Percentiles rank a stretch among this genome's conserved stretches.
Conservation (phyloP, 2,329 filamentous ascomycete genomes). For the Alternaria ethzedia region DNA sequence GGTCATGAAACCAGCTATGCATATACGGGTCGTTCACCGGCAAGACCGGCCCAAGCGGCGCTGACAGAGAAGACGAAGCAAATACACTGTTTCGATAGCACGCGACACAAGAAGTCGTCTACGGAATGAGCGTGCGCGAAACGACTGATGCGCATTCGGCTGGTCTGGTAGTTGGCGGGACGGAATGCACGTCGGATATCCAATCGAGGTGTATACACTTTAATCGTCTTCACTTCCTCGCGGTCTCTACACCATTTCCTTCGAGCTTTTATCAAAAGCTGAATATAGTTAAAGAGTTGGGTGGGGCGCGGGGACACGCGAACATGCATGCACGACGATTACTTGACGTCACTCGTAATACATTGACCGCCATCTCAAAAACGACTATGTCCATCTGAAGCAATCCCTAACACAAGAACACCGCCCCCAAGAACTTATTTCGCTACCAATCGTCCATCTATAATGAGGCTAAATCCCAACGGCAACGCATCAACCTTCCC, state of each 20-base stretch:
- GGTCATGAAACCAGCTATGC: not conserved
- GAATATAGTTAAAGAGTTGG: not conserved
- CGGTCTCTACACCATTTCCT: not conserved
- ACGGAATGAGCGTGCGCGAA: not conserved
- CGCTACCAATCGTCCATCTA: not conserved
- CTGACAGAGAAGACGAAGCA: not conserved
- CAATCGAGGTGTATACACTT: not conserved
- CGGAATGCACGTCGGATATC: not conserved
- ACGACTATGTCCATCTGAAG: not conserved
- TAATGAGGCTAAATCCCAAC: constrained; percentile 29
- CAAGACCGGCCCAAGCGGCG: not conserved
- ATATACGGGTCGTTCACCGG: not conserved
- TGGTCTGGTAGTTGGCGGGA: not conserved
- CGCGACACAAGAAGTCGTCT: not conserved
- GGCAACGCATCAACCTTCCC: constrained; percentile 27
- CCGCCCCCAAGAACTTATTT: no score
- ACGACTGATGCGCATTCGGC: not conserved
- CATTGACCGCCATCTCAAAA: not conserved
- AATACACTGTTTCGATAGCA: not conserved
- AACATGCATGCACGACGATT: not conserved
- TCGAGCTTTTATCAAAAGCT: not conserved
- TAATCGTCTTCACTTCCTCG: not conserved
- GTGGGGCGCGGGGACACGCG: constrained; percentile 2
- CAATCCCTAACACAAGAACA: not conserved
- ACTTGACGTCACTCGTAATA: constrained; percentile 5